These are phyloP conservation scores for Paraglomus brasilianum DNA, from an alignment of 192 early-diverging fungal species.

Conservation along the genomic window DNA sequence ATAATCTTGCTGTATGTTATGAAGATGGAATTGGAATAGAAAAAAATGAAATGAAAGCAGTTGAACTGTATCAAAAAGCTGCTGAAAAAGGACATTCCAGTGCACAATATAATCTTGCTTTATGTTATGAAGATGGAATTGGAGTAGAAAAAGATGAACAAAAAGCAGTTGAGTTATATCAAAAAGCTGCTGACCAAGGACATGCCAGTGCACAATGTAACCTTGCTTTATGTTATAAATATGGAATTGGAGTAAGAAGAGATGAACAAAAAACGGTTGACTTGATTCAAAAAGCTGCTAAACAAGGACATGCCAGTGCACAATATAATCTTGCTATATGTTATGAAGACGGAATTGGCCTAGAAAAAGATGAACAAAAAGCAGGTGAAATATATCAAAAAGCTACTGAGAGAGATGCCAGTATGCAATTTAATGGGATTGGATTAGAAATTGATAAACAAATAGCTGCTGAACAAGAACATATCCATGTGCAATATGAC, in stretches of 20 bases:
- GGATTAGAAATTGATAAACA: too few species aligned
- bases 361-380: too few species aligned
- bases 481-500: too few species aligned
- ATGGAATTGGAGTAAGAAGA: constrained; percentile 48
- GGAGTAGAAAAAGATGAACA: constrained; percentile 56
- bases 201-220: constrained; percentile 60
- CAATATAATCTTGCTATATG: constrained; percentile 48
- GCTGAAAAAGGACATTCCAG: constrained; percentile 74
- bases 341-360: too few species aligned
- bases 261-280: constrained; percentile 45
- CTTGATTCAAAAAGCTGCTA: constrained; percentile 64
- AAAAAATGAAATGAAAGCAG: constrained; percentile 54
- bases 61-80: constrained; percentile 63
- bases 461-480: too few species aligned
- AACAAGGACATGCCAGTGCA: constrained; percentile 60
- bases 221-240: constrained; percentile 52
- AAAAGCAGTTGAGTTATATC: constrained; percentile 56
- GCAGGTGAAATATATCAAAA: too few species aligned
- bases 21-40: constrained; percentile 75
- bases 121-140: constrained; percentile 73
- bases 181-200: constrained; percentile 53
- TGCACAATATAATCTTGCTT: constrained; percentile 84
- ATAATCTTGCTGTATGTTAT: constrained; percentile 77
- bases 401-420: too few species aligned
- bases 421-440: too few species aligned